A percentile compares a stretch with the other conserved stretches of the same genome.
These are phyloP conservation scores for Peniophora sp. DNA, from an alignment of 1,284 basidiomycete genomes.

Conservation along the genomic window DNA sequence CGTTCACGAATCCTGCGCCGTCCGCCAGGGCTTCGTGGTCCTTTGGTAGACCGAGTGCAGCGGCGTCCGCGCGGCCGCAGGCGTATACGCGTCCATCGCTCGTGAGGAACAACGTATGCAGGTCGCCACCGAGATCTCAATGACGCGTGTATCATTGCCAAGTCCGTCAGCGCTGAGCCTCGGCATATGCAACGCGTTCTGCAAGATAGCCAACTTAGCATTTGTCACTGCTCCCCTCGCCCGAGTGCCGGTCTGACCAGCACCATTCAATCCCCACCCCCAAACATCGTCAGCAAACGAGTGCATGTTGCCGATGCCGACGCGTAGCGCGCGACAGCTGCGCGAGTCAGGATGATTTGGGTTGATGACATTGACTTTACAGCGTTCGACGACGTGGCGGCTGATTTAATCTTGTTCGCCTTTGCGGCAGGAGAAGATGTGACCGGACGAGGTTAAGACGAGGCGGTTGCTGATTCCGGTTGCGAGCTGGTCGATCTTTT, in stretches of 20 bases:
- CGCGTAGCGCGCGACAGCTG: conserved; percentile 59
- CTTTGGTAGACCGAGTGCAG: conserved; percentile 68
- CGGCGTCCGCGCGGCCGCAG: conserved; percentile 71
- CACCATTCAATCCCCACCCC: conserved; percentile 88
- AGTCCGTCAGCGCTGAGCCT: conserved; percentile 62
- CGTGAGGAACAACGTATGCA: conserved; percentile 86
- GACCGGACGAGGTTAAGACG: conserved; percentile 78
- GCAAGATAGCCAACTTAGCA: conserved; percentile 46
- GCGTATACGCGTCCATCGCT: conserved; percentile 79
- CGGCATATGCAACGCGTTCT: conserved; percentile 62
- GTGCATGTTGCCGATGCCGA: conserved; percentile 80
- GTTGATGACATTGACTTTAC: conserved; percentile 75
- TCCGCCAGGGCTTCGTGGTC: conserved; percentile 51
- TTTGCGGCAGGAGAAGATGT: conserved; percentile 82
- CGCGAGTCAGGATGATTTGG: conserved; percentile 75
- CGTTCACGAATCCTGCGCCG: conserved; percentile 42
- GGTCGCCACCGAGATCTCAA: conserved; percentile 74
- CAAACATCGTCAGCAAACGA: conserved; percentile 89
- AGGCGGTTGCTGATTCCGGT: conserved; percentile 85
- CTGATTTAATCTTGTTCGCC: conserved; percentile 86
- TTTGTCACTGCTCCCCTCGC: conserved; percentile 35
- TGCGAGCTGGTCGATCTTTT: conserved; percentile 73
- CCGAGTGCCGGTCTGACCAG: conserved; percentile 60
- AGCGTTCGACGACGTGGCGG: conserved; percentile 75
- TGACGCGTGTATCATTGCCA: conserved; percentile 51